phyloP scores from a whole-genome alignment of 257 asterid species.

The Ajuga chamaepitys region DNA sequence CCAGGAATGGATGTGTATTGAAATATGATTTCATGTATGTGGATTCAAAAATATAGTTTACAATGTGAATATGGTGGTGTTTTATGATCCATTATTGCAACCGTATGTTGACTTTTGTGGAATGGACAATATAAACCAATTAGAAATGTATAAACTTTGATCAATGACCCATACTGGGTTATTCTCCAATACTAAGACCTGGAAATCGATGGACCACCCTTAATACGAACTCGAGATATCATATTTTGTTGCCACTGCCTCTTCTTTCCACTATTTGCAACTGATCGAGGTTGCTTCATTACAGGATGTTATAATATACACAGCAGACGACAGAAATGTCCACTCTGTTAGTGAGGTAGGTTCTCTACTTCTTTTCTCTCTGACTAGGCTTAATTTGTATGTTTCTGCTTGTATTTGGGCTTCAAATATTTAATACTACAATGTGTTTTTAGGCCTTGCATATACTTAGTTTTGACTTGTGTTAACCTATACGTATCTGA shows the following conservation, averaged over 20 bases:
- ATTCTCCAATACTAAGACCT: not conserved
- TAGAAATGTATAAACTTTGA: too few relatives aligned
- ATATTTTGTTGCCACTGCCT: not conserved
- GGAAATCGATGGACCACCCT: not conserved
- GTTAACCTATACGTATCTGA: too few relatives aligned
- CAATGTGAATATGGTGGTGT: too few relatives aligned
- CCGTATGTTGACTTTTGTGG: too few relatives aligned
- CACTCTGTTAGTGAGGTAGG: conserved; percentile 84
- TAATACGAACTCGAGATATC: not conserved
- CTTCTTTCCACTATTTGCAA: not conserved
- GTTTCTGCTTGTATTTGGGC: not conserved
- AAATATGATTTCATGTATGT: too few relatives aligned
- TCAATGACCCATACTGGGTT: too few relatives aligned
- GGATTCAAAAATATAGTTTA: too few relatives aligned
- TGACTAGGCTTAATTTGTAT: not conserved
- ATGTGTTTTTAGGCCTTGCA: not conserved
- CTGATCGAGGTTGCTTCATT: conserved; percentile 15
- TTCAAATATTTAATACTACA: not conserved
- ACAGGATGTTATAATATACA: conserved; percentile 82
- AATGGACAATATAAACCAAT: too few relatives aligned
- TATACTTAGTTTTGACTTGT: not conserved
- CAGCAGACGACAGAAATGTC: conserved; percentile 68
- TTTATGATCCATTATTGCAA: too few relatives aligned
- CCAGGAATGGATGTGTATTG: too few relatives aligned
- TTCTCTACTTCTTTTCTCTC: conserved; percentile 6